These are phyloP conservation scores for Trypanosoma platydactyli DNA, from an alignment of 208 protist genomes.

Conservation along the genomic window DNA sequence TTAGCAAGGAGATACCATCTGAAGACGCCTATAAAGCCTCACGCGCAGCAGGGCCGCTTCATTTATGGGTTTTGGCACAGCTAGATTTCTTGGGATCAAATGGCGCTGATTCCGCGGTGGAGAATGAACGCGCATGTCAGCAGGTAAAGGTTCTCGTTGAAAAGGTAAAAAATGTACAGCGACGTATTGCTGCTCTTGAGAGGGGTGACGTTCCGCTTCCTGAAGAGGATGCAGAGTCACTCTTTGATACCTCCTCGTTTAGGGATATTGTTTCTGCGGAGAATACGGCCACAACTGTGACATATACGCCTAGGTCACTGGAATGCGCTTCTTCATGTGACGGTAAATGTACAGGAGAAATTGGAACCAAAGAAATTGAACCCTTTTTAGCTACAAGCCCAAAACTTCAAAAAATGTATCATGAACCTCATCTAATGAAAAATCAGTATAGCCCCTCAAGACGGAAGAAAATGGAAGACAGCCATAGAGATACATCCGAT, in stretches of 20 bases:
- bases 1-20: slow-evolving; percentile 19
- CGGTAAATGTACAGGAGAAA: background rate
- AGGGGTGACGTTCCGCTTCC: too few relatives aligned
- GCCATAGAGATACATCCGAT: too few relatives aligned
- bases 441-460: too few relatives aligned
- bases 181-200: slow-evolving; percentile 1
- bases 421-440: too few relatives aligned
- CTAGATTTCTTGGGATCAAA: slow-evolving; percentile 25
- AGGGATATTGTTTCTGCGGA: background rate
- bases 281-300: background rate
- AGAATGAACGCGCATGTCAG: background rate
- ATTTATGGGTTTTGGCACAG: slow-evolving; percentile 43
- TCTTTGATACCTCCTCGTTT: slow-evolving; percentile 22
- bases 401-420: background rate
- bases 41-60: slow-evolving; percentile 31
- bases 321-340: slow-evolving; percentile 2
- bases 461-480: too few relatives aligned
- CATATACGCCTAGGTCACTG: slow-evolving; percentile 15
- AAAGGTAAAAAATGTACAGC: slow-evolving; percentile 8
- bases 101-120: background rate
- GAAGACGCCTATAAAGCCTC: slow-evolving; percentile 36
- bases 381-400: background rate
- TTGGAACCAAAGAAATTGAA: background rate
- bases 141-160: slow-evolving; percentile 6
- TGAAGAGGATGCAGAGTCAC: slow-evolving; percentile 6